phyloP scores from a whole-genome alignment of 331 rosid genomes.

The Ulmus americana region DNA sequence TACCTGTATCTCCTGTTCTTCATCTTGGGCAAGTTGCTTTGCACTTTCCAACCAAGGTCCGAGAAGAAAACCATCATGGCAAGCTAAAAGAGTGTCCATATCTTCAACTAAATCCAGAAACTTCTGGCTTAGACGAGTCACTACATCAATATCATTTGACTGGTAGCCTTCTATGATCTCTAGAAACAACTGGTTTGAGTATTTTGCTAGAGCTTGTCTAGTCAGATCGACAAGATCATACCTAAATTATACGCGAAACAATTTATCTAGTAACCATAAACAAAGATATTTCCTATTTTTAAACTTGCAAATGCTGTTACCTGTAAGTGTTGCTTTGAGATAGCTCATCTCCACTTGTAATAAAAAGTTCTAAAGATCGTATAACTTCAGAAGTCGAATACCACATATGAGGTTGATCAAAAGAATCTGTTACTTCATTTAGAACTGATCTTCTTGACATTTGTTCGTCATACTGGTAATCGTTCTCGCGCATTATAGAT shows the following conservation, averaged over 20 bases:
- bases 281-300: not conserved
- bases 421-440: slow-evolving; percentile 38
- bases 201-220: slow-evolving; percentile 68
- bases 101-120: slow-evolving; percentile 36
- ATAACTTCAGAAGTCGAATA: slow-evolving; percentile 77
- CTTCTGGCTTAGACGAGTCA: slow-evolving; percentile 20
- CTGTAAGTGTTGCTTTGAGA: slow-evolving; percentile 49
- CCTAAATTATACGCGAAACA: slow-evolving; percentile 23
- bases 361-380: slow-evolving; percentile 57
- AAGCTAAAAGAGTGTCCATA: slow-evolving; percentile 37
- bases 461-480: slow-evolving; percentile 20
- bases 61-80: slow-evolving; percentile 41
- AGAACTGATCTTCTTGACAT: slow-evolving; percentile 25
- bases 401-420: slow-evolving; percentile 81
- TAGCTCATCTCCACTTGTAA: slow-evolving; percentile 56
- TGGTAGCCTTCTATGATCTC: slow-evolving; percentile 51
- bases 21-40: slow-evolving; percentile 31
- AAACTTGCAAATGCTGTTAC: slow-evolving; percentile 26
- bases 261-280: too few relatives aligned
- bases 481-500: slow-evolving; percentile 25
- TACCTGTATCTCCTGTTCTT: slow-evolving; percentile 37
- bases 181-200: slow-evolving; percentile 55
- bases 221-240: slow-evolving; percentile 71
- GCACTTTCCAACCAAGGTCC: slow-evolving; percentile 41
- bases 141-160: slow-evolving; percentile 25